Evolutionary conservation across 2,329 filamentous ascomycete species (phyloP).

Genomic region (Trichoderma guizhouense): DNA sequence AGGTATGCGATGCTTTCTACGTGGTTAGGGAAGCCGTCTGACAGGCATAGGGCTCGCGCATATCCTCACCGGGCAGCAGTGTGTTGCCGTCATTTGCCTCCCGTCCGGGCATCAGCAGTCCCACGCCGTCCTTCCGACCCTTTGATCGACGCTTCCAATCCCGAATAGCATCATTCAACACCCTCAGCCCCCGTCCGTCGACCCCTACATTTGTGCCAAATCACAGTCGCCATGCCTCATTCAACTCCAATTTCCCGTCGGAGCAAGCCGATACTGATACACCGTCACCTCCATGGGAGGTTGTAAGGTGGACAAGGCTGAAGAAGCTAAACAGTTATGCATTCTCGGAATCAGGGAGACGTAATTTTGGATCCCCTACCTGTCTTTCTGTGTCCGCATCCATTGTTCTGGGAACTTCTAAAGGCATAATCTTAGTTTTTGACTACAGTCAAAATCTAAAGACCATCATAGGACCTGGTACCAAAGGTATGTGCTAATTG

Average conservation of each 20-base stretch:
- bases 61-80: slow-evolving; percentile 71
- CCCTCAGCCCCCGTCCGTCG: slow-evolving; percentile 61
- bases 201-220: slow-evolving; percentile 75
- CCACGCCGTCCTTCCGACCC: slow-evolving; percentile 80
- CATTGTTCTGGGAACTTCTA: slow-evolving; percentile 88
- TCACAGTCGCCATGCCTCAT: slow-evolving; percentile 77
- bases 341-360: slow-evolving; percentile 87
- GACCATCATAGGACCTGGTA: slow-evolving; percentile 88
- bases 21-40: slow-evolving; percentile 26
- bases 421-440: slow-evolving; percentile 91
- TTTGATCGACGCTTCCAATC: slow-evolving; percentile 96
- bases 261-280: slow-evolving; percentile 65
- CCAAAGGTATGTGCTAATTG: slow-evolving; percentile 60
- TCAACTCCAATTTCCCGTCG: slow-evolving; percentile 65
- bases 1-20: slow-evolving; percentile 49
- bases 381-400: slow-evolving; percentile 84
- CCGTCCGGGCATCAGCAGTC: slow-evolving; percentile 61
- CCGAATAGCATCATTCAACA: slow-evolving; percentile 60
- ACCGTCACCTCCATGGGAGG: slow-evolving; percentile 85
- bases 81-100: slow-evolving; percentile 67
- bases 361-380: slow-evolving; percentile 88
- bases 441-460: slow-evolving; percentile 96
- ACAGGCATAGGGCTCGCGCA: slow-evolving; percentile 51
- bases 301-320: slow-evolving; percentile 91
- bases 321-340: slow-evolving; percentile 84